Evolutionary conservation across 768 basidiomycete species (phyloP), one percentile per base, ranked within the genome.

Genomic region (Hortiboletus campestris): DNA sequence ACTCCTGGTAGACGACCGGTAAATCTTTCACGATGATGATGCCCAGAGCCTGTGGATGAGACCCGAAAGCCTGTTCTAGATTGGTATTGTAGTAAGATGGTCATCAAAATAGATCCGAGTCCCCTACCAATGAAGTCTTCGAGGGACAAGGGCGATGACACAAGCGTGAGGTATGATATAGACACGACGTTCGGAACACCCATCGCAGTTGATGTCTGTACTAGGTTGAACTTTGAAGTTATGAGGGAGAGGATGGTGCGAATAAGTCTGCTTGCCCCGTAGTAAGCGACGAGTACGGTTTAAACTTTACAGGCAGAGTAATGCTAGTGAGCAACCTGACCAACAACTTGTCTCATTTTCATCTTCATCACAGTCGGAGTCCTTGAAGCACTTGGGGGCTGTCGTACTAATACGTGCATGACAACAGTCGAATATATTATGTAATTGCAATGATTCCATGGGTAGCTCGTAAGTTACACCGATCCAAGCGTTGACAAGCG

Each of bases 21-120:
- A 99, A 76, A 74, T 94, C 93, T 60, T 81, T 82, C 59, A 95
- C 78, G 46, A 96, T 72, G 57, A 96, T 79, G 59, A 97, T 86
- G 1, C 94, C 94, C 48, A 95, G 75, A 43, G 84, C 86, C 48
- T 84, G 75, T 9, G 88, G 80, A 55, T 83, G 76, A 12, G 90
- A 91, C 20, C 93, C 94, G 64, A 96, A 96, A 4, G 90, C 94
- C 61, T 83, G 78, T 63, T 87, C 89, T 91, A 60, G 17, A 46
- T 11, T 49, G n/a, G 45, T 43, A 20, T 48, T 17, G 34, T 53
- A 55, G 49, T 44, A 7, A 28, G 45, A 19, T 14, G 39, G 25
- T 40, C n/a, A 20, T 55, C 42, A 13, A 17, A n/a, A 28, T 16
- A 19, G 46, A 44, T 45, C 41, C 28, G 42, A 43, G 40, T 32